Evolutionary conservation across 2,329 filamentous ascomycete species (phyloP), one percentile per base, ranked within the genome.

Genomic region (Calonectria hongkongensis): DNA sequence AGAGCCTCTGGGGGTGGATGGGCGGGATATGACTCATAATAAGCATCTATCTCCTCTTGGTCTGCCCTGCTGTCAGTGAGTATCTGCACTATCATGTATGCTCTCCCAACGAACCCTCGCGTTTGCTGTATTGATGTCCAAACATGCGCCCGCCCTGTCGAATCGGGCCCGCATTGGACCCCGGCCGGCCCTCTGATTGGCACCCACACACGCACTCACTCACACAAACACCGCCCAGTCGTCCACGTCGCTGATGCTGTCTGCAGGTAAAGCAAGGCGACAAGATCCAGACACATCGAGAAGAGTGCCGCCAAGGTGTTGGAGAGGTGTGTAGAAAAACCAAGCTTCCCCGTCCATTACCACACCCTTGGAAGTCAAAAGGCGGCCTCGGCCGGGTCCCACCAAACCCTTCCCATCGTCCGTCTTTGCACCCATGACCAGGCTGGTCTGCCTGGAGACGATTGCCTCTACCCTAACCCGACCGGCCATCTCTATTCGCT

Each of bases 51-150:
- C 66, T 66, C 71, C 62, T 73, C 66, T 51, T 65, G 60, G 66
- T 69, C 68, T 73, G 75, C 70, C 63, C 58, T 72, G 72, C 56
- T 77, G 74, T 77, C 75, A 76, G 36, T 64, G 70, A 75, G 66
- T 70, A 58, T 73, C 73, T 79, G 75, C 74, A 78, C 68, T 72
- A 63, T 63, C 28, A 74, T 72, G 75, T 75, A 75, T 76, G 71
- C 66, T 69, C 70, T 77, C 76, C 78, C 76, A 79, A 78, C 78
- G 74, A 78, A 77, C 78, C 43, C 77, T 80, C 73, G 73, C 75
- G 65, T 75, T 68, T 75, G 73, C 71, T 80, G 79, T 81, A 73
- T 81, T 80, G 79, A 79, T 80, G 79, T 80, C 80, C 79, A 81
- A 81, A 77, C 75, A 78, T 73, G 64, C 72, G 68, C 70, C 73